These are phyloP conservation scores for Lotus japonicus DNA, from an alignment of 306 rosid genomes.

Conservation along the genomic window DNA sequence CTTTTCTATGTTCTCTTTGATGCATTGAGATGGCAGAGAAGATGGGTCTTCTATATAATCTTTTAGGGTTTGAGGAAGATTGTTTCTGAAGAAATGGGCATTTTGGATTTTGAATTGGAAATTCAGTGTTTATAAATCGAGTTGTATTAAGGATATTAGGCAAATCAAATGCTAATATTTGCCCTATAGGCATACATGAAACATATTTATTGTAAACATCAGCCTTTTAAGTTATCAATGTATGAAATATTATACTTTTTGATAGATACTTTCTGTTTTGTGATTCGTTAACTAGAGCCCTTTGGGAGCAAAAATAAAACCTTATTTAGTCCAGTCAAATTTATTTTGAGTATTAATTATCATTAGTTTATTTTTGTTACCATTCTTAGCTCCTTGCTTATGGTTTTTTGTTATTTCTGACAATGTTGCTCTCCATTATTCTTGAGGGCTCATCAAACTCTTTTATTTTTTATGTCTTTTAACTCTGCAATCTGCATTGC, in stretches of 20 bases:
- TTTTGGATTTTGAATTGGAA: not conserved
- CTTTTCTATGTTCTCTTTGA: not conserved
- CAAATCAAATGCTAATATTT: not conserved
- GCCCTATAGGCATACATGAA: not conserved
- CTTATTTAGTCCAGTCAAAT: not conserved
- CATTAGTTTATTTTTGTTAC: not conserved
- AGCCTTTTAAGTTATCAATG: no score
- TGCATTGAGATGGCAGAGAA: not conserved
- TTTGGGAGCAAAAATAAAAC: not conserved
- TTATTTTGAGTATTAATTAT: not conserved
- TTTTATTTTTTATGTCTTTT: not conserved
- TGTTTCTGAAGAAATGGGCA: not conserved
- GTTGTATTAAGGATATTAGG: not conserved
- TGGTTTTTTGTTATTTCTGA: conserved; percentile 8
- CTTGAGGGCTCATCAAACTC: not conserved
- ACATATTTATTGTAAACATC: not conserved
- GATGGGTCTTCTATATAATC: not conserved
- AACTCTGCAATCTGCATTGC: not conserved
- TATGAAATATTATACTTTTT: no score
- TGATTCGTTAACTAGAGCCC: no score
- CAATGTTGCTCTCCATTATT: conserved; percentile 1
- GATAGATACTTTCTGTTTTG: no score
- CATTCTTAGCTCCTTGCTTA: conserved; percentile 8
- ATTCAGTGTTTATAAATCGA: not conserved
- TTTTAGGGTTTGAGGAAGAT: not conserved